Conservation (phyloP, 345 rosid species). For the Murraya koenigii region DNA sequence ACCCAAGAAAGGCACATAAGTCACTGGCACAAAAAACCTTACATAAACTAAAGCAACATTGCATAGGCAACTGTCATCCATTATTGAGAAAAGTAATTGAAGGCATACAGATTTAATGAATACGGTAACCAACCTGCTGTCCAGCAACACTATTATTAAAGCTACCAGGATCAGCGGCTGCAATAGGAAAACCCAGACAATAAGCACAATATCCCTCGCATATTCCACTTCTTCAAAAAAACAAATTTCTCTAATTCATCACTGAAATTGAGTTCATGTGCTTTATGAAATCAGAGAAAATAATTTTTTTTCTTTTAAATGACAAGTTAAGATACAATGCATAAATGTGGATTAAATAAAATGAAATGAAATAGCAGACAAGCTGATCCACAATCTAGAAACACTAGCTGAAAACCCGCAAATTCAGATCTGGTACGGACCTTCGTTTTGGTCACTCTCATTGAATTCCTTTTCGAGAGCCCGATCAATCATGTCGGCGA, state of each 20-base stretch:
- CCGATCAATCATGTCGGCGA: constrained; percentile 57
- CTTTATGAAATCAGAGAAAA: background rate
- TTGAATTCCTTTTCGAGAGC: constrained; percentile 56
- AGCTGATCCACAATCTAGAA: constrained; percentile 5
- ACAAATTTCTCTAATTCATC: background rate
- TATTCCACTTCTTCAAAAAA: background rate
- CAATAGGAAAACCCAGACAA: constrained; percentile 6
- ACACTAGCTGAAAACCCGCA: constrained; percentile 7
- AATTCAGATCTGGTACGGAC: constrained; percentile 29
- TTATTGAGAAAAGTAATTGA: background rate
- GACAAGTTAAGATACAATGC: background rate
- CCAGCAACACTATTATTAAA: constrained; percentile 58
- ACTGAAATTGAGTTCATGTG: background rate
- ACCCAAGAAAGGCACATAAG: background rate
- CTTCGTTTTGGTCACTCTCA: constrained; percentile 52
- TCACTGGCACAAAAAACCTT: background rate
- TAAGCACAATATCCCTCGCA: background rate
- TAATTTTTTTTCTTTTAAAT: background rate
- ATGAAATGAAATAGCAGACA: background rate
- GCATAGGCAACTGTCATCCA: background rate
- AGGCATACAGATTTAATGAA: background rate
- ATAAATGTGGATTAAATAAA: background rate
- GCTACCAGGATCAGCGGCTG: constrained; percentile 52
- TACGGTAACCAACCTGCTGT: constrained; percentile 39
- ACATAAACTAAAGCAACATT: background rate